Percentiles rank a stretch among this genome's conserved stretches.
Evolutionary conservation across 2,329 filamentous ascomycete genomes (phyloP).

Genomic region (Nigrospora osmanthi): DNA sequence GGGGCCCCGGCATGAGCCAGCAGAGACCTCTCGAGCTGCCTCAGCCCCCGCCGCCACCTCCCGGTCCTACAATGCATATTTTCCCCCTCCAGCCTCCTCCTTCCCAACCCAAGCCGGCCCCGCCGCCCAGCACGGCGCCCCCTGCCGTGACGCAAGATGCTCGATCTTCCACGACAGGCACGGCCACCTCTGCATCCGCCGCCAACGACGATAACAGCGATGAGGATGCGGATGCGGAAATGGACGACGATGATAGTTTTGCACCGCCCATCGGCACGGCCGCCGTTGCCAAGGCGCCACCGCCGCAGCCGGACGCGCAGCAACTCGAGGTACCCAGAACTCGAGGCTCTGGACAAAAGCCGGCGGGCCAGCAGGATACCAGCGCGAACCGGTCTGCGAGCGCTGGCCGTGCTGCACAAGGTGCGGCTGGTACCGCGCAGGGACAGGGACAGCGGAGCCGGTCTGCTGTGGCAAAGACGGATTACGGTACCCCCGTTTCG

Average conservation of each 20-base stretch:
- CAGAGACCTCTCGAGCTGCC: slow-evolving; percentile 40
- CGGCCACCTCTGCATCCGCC: slow-evolving; percentile 10
- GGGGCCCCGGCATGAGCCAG: slow-evolving; percentile 38
- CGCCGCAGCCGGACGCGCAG: slow-evolving; percentile 23
- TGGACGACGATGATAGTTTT: slow-evolving; percentile 52
- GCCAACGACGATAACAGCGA: slow-evolving; percentile 37
- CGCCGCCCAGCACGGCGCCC: slow-evolving; percentile 4
- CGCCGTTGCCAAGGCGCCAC: slow-evolving; percentile 22
- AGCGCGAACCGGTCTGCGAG: slow-evolving; percentile 29
- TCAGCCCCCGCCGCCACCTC: slow-evolving; percentile 12
- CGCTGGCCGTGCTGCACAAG: slow-evolving; percentile 37
- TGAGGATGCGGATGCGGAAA: slow-evolving; percentile 35
- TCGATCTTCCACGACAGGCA: slow-evolving; percentile 6
- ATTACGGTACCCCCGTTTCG: slow-evolving; percentile 37
- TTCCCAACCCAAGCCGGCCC: slow-evolving; percentile 7
- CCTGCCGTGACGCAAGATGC: neutral
- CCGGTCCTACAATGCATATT: slow-evolving; percentile 12
- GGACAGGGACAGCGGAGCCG: slow-evolving; percentile 23
- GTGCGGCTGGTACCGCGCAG: slow-evolving; percentile 32
- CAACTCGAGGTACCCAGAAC: slow-evolving; percentile 36
- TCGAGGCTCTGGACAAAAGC: slow-evolving; percentile 27
- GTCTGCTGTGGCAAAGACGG: slow-evolving; percentile 17
- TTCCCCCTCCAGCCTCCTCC: no score
- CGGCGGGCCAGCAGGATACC: slow-evolving; percentile 6
- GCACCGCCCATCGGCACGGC: slow-evolving; percentile 36